Percentiles rank a stretch among this genome's conserved stretches.
Conservation (phyloP, 768 basidiomycete genomes). For the Piloderma croceum region DNA sequence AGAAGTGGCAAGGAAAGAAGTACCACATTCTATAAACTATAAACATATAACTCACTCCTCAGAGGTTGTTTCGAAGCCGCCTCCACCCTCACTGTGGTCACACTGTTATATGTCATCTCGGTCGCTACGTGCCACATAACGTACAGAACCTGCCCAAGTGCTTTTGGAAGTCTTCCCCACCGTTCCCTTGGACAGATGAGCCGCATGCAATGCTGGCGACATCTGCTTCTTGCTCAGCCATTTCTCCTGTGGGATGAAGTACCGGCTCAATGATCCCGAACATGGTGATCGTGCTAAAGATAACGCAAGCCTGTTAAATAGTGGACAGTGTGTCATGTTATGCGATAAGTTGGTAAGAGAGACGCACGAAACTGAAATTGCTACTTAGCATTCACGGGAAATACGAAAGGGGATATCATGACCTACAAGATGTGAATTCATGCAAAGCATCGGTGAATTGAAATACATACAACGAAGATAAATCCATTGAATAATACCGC, state of each 20-base stretch:
- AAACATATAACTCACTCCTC: too few species aligned
- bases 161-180: too few species aligned
- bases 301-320: slow-evolving; percentile 56
- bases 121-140: too few species aligned
- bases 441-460: slow-evolving; percentile 5
- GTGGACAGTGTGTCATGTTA: too few species aligned
- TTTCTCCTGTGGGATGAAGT: slow-evolving; percentile 67
- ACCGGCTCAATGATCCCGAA: slow-evolving; percentile 76
- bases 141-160: too few species aligned
- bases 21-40: too few species aligned
- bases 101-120: too few species aligned
- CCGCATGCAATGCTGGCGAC: too few species aligned
- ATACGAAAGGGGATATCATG: slow-evolving; percentile 81
- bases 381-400: slow-evolving; percentile 68
- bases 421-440: slow-evolving; percentile 39
- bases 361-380: slow-evolving; percentile 83
- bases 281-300: slow-evolving; percentile 73
- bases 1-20: too few species aligned
- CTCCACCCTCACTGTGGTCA: too few species aligned
- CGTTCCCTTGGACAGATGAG: too few species aligned
- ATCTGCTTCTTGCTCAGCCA: slow-evolving; percentile 72
- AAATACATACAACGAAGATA: slow-evolving; percentile 57
- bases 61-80: too few species aligned
- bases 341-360: neutral
- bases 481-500: slow-evolving; percentile 68